Percentiles rank a stretch among this genome's conserved stretches.
These are phyloP conservation scores for Apophysomyces ossiformis DNA, from an alignment of 371 early-diverging fungal species.

Conservation along the genomic window DNA sequence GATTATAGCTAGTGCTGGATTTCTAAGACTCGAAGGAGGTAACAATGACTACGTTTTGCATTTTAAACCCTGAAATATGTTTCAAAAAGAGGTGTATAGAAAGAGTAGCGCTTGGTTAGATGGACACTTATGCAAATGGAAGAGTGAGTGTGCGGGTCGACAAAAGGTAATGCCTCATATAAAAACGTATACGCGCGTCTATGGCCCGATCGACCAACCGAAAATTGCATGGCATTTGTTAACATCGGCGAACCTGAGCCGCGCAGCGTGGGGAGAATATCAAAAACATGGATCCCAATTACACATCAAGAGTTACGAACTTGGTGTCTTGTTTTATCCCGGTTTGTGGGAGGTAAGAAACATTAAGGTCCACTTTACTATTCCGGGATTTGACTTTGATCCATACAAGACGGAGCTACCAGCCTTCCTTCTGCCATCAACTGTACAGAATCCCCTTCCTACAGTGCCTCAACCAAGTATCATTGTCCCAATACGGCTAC, in stretches of 20 bases:
- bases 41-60: neutral
- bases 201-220: neutral
- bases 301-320: slow-evolving; percentile 61
- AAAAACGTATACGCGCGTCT: slow-evolving; percentile 42
- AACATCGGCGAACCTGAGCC: slow-evolving; percentile 62
- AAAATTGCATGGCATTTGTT: slow-evolving; percentile 56
- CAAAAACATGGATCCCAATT: slow-evolving; percentile 54
- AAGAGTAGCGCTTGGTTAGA: slow-evolving; percentile 57
- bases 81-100: slow-evolving; percentile 34
- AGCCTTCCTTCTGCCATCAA: slow-evolving; percentile 14
- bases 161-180: slow-evolving; percentile 70
- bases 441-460: slow-evolving; percentile 13
- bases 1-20: slow-evolving; percentile 30
- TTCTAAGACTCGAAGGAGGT: slow-evolving; percentile 29
- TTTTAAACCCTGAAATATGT: neutral
- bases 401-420: neutral
- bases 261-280: slow-evolving; percentile 60
- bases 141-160: slow-evolving; percentile 48
- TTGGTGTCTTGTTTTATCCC: slow-evolving; percentile 59
- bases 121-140: slow-evolving; percentile 55
- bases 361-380: neutral
- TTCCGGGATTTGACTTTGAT: neutral
- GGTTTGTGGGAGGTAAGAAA: slow-evolving; percentile 48
- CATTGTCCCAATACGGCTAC: slow-evolving; percentile 55
- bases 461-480: slow-evolving; percentile 13